Base-by-base conservation (phyloP, 306 rosid genomes). In the Lathyrus oleraceus region DNA sequence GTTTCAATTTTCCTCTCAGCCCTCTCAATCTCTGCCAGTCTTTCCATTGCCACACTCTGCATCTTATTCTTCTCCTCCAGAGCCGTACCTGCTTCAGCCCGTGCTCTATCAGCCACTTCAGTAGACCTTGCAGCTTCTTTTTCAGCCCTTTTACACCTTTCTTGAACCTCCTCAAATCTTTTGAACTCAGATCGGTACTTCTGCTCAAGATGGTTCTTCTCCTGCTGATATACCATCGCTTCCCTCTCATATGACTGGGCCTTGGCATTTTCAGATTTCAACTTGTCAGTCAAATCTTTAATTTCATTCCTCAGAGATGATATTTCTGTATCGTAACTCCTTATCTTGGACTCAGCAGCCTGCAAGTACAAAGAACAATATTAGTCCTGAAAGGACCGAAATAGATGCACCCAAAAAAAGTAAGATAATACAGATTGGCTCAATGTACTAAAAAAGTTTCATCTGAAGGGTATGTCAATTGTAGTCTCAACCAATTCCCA, bases 1-100 rank as follows among this genome's bases (percentile, higher is more conserved):
- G 39, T 81, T 76, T 89, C 96, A 38, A 89, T 86, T 51, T 63
- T 87, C 87, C 95, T 86, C 76, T 83, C 87, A 49, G 92, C 87
- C 83, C 96, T 86, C 92, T 92, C 98, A 72, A 92, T 78, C 62
- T 75, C 74, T 2, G 96, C 74, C 76, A 87, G 76, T 70, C 95
- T 84, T 79, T 92, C 95, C 80, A 92, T 92, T 72, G 91, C 92
- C 82, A 89, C 70, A 78, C 81, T 89, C 87, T 92, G 95, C 95
- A 87, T 89, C 82, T 89, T 92, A 51, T 82, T 82, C 85, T 83
- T 89, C 73, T 85, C 97, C 79, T 82, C 87, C 43, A 87, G 97
- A 52, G 96, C 90, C 27, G 28, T 47, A 53, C 78, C 84, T 67
- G 92, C 88, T 80, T 89, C 95, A 52, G 78, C 77, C 49, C 95